Conservation (phyloP, 345 rosid genomes). For the Mercurialis annua region DNA sequence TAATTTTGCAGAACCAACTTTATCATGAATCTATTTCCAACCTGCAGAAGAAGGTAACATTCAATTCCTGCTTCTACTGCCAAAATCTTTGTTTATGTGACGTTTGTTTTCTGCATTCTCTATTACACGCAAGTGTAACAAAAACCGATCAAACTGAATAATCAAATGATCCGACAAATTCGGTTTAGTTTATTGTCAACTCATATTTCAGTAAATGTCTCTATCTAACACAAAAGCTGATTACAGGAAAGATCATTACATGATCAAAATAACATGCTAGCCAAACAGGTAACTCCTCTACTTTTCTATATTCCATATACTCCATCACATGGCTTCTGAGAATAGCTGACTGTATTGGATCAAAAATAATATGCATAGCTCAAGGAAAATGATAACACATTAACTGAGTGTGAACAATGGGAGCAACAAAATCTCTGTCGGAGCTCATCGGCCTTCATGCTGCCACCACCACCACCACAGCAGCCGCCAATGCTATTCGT, state of each 20-base stretch:
- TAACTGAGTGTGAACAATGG: conserved; percentile 24
- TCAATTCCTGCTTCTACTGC: background rate
- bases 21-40: conserved; percentile 52
- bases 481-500: conserved; percentile 19
- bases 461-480: conserved; percentile 17
- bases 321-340: background rate
- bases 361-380: conserved; percentile 19
- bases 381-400: conserved; percentile 36
- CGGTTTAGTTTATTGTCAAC: too few species aligned
- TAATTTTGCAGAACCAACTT: conserved; percentile 68
- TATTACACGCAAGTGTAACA: too few species aligned
- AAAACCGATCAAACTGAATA: too few species aligned
- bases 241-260: conserved; percentile 53
- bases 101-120: too few species aligned
- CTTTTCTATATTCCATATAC: background rate
- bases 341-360: background rate
- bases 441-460: conserved; percentile 25
- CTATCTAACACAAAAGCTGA: conserved; percentile 13
- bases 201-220: too few species aligned
- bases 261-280: conserved; percentile 51
- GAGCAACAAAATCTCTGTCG: conserved; percentile 34
- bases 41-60: conserved; percentile 62
- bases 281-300: conserved; percentile 48
- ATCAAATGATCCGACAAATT: too few species aligned
- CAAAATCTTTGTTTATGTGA: background rate